Base-by-base conservation (phyloP, 768 basidiomycete genomes). In the Pseudohyphozyma bogoriensis region DNA sequence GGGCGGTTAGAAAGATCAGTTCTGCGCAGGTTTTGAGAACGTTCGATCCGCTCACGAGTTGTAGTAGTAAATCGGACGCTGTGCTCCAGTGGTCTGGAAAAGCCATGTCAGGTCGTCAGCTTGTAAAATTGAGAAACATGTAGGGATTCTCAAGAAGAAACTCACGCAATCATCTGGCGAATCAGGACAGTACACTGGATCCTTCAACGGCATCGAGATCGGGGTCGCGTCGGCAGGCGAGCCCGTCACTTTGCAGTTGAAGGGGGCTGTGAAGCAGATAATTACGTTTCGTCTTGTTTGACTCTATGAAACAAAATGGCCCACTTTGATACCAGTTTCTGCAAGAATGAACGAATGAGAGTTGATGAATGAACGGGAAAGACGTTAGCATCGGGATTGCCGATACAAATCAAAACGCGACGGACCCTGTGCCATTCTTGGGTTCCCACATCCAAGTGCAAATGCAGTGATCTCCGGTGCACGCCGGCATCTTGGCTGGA, bases 391-490 rank as follows among this genome's bases (percentile, higher is more conserved):
- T 18, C 40, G 20, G 6, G 40, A n/a, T 2, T 11, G 8, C 40
- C 8, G 40, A 22, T 7, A 11, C 15, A 11, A n/a, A 42, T 18
- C 18, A 22, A n/a, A n/a, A 42, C 40, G 7, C 18, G 24, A 18
- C 20, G 40, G 20, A 22, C 40, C 20, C 40, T 8, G 4, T 42
- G 15, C 40, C 40, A 16, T 42, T 42, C 40, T 42, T 18, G 24
- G 40, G 40, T 16, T 42, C 20, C 40, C 40, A 42, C 24, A 42
- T 60, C 67, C 68, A 71, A 5, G 57, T 62, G 59, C 71, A 72
- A 28, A 68, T 68, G 55, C 72, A 73, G 24, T 69, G 69, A 6
- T 65, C 65, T 20, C 68, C 67, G 9, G 72, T 70, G 51, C 72
- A 73, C 2, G 64, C 47, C 1, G 72, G 72, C 51, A 73, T 63